Evolutionary conservation across 2,329 filamentous ascomycete genomes (phyloP), one percentile per base, ranked within the genome.

Genomic region (Nemania serpens): DNA sequence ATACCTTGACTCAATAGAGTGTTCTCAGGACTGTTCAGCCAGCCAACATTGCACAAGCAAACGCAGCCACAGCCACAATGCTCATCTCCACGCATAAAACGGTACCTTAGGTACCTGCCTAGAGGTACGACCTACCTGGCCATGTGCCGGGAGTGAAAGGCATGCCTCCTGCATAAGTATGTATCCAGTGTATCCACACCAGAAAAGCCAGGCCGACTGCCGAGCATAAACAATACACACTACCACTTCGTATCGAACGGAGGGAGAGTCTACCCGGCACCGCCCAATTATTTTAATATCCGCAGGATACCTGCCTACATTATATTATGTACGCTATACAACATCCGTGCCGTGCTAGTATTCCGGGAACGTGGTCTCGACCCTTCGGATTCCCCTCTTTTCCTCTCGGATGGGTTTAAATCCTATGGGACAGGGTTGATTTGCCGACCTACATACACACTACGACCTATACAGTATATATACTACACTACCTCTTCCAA

Each of bases 61-160:
- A 47, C 58, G 54, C 58, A 63, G 60, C 57, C 56, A 63, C 60
- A 52, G 7, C n/a, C n/a, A n/a, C n/a, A 29, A 46, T 46, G 39
- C 59, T 51, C 58, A 53, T 57, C 48, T 58, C 58, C 52, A 42
- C 41, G 9, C 18, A 20, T 4, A 20, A 11, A 29, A n/a, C n/a
- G n/a, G n/a, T n/a, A n/a, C n/a, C n/a, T n/a, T n/a, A n/a, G n/a
- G n/a, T n/a, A n/a, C n/a, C 46, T n/a, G 22, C 22, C 10, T 22
- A 59, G n/a, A n/a, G n/a, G n/a, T 47, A 34, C 51, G 25, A 7
- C 25, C 25, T 29, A 7, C 25, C 25, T 29, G 25, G 25, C 25
- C 25, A 34, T 48, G 25, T 34, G 15, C 45, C 1, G 12, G 29
- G 7, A 12, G 11, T n/a, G 11, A 49, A 45, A 42, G 25, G 25